phyloP scores from a whole-genome alignment of 2,329 filamentous ascomycete genomes.

The Aureobasidium subglaciale region DNA sequence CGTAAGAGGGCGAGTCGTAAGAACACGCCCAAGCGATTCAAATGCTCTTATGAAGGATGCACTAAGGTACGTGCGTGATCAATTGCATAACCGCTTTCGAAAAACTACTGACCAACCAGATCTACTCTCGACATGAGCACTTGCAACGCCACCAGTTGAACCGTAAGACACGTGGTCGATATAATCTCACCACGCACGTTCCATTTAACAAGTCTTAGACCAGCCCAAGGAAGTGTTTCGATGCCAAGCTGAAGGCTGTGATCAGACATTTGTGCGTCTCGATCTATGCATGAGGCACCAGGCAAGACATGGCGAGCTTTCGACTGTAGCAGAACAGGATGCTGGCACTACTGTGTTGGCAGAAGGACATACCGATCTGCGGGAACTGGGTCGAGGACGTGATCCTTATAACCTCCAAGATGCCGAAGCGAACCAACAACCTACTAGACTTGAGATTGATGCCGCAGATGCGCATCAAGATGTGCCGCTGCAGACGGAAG shows the following conservation, averaged over 20 bases:
- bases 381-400: neutral
- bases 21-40: conserved; percentile 61
- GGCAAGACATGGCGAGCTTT: conserved; percentile 45
- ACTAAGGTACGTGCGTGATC: conserved; percentile 44
- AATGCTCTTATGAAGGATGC: conserved; percentile 73
- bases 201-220: conserved; percentile 44
- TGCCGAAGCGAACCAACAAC: neutral
- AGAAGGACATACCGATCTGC: neutral
- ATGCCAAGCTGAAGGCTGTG: conserved; percentile 83
- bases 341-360: neutral
- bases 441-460: neutral
- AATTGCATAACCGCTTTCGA: neutral
- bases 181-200: neutral
- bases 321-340: conserved; percentile 32
- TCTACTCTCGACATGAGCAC: conserved; percentile 89
- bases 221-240: conserved; percentile 86
- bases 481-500: neutral
- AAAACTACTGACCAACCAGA: conserved; percentile 41
- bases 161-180: conserved; percentile 47
- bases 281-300: conserved; percentile 68
- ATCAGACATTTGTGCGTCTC: conserved; percentile 83
- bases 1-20: conserved; percentile 59
- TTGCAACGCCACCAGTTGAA: conserved; percentile 91
- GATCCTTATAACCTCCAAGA: neutral
- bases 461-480: neutral